Base-by-base conservation (phyloP, 2,329 filamentous ascomycete species). In the Acephala macrosclerotiorum region DNA sequence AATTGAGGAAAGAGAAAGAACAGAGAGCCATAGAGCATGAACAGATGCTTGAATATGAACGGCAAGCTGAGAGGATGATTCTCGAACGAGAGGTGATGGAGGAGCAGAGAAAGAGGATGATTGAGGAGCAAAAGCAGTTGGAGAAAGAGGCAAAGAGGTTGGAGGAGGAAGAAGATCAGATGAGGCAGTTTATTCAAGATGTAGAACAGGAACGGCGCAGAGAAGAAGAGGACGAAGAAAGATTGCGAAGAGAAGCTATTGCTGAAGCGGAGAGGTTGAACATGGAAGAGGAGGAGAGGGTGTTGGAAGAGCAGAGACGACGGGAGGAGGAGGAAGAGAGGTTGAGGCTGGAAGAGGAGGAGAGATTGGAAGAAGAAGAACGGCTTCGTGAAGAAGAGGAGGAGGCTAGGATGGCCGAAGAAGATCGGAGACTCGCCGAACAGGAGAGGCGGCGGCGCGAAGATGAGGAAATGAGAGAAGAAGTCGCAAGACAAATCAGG, bases 41-140 rank as follows among this genome's bases (percentile, higher is more conserved):
- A 29, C 36, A 67, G 40, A 53, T 61, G 61, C 35, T 62, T 16
- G 58, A 68, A 29, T 68, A 70, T 45, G 62, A 70, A 36, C 59
- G 26, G 26, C 58, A 62, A 29, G 61, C 58, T 12, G 66, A 66
- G 26, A 36, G 58, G 22, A 67, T 70, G 20, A 51, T 57, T 8
- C n/a, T 65, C 0, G 64, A 71, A 25, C 66, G 65, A 26, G 66
- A 68, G 26, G 55, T 61, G 36, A 71, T 71, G 66, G 68, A 71
- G 18, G 26, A 63, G 1, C 56, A 71, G 38, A 68, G 68, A 5
- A 45, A 53, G 49, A 42, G 51, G 7, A 70, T 71, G 62, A 9
- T 63, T 25, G 66, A 70, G 20, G 63, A 64, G 16, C 33, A 66
- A 12, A 29, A 38, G 20, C 65, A 55, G n/a, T 66, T 70, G 26